phyloP scores from a whole-genome alignment of 352 stramenopile genomes.

The Phytophthora nicotianae region DNA sequence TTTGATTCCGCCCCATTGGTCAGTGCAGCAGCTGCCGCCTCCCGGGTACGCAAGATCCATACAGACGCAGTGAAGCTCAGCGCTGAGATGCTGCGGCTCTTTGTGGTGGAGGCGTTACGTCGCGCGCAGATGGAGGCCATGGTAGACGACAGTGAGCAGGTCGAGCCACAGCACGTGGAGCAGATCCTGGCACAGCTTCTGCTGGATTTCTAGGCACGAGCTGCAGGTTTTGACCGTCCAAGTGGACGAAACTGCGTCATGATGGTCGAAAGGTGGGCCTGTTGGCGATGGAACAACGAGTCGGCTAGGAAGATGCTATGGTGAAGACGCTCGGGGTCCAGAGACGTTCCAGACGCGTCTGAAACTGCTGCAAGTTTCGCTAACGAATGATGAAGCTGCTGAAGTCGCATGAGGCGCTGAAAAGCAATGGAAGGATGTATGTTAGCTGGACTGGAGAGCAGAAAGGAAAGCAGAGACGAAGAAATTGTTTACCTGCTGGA shows the following conservation, averaged over 20 bases:
- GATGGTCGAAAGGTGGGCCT: constrained; percentile 41
- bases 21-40: constrained; percentile 29
- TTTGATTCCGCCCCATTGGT: constrained; percentile 44
- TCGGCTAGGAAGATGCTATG: constrained; percentile 61
- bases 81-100: constrained; percentile 76
- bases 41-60: constrained; percentile 75
- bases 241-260: constrained; percentile 16
- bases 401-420: constrained; percentile 59
- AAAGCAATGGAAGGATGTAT: not conserved
- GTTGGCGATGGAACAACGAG: constrained; percentile 44
- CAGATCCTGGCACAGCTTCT: constrained; percentile 83
- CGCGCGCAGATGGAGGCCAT: constrained; percentile 89
- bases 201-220: constrained; percentile 68
- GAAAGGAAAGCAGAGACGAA: too few species aligned
- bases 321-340: constrained; percentile 49
- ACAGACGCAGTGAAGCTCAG: constrained; percentile 76
- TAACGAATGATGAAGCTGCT: constrained; percentile 67
- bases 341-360: constrained; percentile 1
- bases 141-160: constrained; percentile 76
- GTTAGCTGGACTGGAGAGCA: constrained; percentile 2
- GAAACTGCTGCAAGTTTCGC: constrained; percentile 58
- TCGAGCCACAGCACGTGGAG: constrained; percentile 82
- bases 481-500: constrained; percentile 59
- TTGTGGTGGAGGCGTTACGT: constrained; percentile 73
- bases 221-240: not conserved